These are phyloP conservation scores for Lactarius deliciosus DNA, from an alignment of 768 basidiomycete genomes.

Conservation along the genomic window DNA sequence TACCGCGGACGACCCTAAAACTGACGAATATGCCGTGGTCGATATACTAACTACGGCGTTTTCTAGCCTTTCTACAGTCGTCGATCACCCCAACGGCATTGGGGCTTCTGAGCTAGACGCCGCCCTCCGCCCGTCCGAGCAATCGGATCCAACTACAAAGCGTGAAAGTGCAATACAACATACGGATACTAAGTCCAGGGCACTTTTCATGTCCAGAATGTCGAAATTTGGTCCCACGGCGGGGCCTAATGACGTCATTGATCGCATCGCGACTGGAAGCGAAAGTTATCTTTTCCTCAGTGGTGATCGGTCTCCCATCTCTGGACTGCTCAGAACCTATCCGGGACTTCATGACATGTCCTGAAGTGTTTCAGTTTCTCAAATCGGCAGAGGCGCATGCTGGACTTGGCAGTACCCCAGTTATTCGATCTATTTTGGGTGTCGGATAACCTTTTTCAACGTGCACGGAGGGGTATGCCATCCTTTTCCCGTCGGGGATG, in stretches of 20 bases:
- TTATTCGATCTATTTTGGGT: conserved; percentile 21
- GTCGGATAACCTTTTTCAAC: conserved; percentile 16
- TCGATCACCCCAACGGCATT: not conserved
- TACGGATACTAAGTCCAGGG: not conserved
- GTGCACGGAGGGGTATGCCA: conserved; percentile 22
- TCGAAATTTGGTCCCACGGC: not conserved
- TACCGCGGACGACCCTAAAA: not conserved
- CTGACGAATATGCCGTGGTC: not conserved
- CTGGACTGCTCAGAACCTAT: not conserved
- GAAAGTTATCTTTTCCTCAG: not conserved
- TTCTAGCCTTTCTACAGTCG: not conserved
- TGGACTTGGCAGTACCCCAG: conserved; percentile 10
- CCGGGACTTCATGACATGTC: conserved; percentile 7
- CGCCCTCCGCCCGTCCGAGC: not conserved
- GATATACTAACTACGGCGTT: not conserved
- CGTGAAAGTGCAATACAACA: not conserved
- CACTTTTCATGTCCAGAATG: not conserved
- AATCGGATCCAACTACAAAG: not conserved
- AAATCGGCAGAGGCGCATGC: conserved; percentile 11
- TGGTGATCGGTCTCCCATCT: not conserved
- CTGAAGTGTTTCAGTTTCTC: conserved; percentile 8
- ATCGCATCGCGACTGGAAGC: not conserved
- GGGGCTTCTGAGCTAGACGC: not conserved
- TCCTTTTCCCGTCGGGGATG: not conserved
- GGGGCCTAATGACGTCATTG: not conserved